Evolutionary conservation across 2,329 filamentous ascomycete genomes (phyloP), one percentile per base, ranked within the genome.

Genomic region (Curvularia hawaiiensis): DNA sequence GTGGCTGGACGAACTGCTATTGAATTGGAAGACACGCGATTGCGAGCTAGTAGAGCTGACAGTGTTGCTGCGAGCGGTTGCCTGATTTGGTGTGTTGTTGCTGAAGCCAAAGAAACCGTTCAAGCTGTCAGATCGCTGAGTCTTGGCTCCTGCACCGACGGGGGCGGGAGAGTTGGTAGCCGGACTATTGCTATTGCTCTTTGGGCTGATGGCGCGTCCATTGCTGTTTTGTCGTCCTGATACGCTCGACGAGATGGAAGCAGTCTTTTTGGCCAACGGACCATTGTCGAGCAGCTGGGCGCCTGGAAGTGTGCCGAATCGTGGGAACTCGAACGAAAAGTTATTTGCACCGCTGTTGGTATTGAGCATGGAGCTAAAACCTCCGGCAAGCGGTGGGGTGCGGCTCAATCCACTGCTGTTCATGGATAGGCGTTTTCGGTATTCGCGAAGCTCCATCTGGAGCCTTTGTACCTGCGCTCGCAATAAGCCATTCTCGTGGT

Each of bases 311-410:
- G 88, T 84, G 46, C 95, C 95, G 70, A 99, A 98, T 73, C 90
- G 93, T 63, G 95, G 94, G 64, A 98, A 98, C 66, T 98, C 94
- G 67, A 99, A 98, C 65, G 94, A 89, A 73, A 98, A 98, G 73
- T 90, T 92, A 74, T 90, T 89, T 61, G 90, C 89, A 68, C 83
- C 87, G 53, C 88, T 80, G 65, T 87, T 88, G 74, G 80, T 78
- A 22, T 70, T 77, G 56, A 79, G 76, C 69, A 75, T 75, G 31
- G 77, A 77, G 14, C 81, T 82, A 59, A 80, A 78, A 24, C 79
- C 75, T 51, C 75, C 75, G 56, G 73, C 65, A 5, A 75, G 74
- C 39, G 83, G 77, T 12, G 82, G 80, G n/a, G 83, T 82, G 18
- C 79, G 77, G 56, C 71, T 76, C 43, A 82, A 40, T 31, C 79